phyloP scores from a whole-genome alignment of 345 rosid genomes.

The Aethionema arabicum region DNA sequence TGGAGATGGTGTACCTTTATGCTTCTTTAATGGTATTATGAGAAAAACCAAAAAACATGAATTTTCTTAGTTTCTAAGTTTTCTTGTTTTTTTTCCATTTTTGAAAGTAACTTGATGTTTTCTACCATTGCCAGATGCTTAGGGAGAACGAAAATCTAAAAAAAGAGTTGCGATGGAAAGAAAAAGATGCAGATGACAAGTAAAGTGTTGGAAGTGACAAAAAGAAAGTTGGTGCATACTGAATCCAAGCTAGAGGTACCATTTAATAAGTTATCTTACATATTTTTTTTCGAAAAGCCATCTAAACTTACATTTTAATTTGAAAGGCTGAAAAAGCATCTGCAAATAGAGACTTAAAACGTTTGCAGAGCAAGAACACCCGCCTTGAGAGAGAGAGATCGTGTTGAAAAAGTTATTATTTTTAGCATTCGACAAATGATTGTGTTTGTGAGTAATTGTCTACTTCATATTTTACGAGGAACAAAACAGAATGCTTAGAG shows the following conservation, averaged over 20 bases:
- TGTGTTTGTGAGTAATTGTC: too few relatives aligned
- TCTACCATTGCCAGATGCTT: slow-evolving; percentile 48
- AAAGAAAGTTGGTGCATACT: slow-evolving; percentile 69
- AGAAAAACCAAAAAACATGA: slow-evolving; percentile 48
- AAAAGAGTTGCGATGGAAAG: too few relatives aligned
- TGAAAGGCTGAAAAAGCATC: slow-evolving; percentile 83
- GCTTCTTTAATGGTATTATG: slow-evolving; percentile 52
- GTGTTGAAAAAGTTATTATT: too few relatives aligned
- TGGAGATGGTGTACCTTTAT: slow-evolving; percentile 46
- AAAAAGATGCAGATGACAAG: too few relatives aligned
- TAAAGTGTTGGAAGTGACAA: slow-evolving; percentile 82
- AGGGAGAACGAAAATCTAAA: slow-evolving; percentile 74
- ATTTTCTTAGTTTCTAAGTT: slow-evolving; percentile 30
- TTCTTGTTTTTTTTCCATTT: neutral
- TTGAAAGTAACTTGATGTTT: slow-evolving; percentile 18
- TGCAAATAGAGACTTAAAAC: slow-evolving; percentile 76
- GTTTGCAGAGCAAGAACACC: slow-evolving; percentile 64
- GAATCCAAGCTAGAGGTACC: slow-evolving; percentile 93
- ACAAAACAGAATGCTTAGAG: too few relatives aligned
- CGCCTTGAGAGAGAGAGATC: slow-evolving; percentile 90
- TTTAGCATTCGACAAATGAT: too few relatives aligned
- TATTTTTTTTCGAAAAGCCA: slow-evolving; percentile 3
- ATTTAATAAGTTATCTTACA: neutral
- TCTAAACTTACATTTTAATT: slow-evolving; percentile 14
- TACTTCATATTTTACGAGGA: too few relatives aligned